A percentile compares a stretch with the other conserved stretches of the same genome.
phyloP scores from a whole-genome alignment of 2,329 filamentous ascomycete genomes.

The Colletotrichum truncatum region DNA sequence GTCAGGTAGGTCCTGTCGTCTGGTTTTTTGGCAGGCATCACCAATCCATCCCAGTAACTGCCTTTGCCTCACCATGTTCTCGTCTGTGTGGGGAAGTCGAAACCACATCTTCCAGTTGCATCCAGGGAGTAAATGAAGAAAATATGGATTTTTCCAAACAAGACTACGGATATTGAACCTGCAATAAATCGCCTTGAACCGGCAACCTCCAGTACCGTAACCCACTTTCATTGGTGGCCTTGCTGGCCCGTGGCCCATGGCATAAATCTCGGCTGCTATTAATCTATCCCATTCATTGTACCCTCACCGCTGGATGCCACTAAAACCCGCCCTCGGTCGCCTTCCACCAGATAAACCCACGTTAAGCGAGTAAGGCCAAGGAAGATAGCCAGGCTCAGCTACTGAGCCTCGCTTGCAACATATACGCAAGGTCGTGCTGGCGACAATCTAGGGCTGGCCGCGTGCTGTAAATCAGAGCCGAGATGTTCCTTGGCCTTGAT shows the following conservation, averaged over 20 bases:
- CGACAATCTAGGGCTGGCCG: background rate
- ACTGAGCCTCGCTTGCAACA: background rate
- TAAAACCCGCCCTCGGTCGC: background rate
- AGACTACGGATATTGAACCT: too few relatives aligned
- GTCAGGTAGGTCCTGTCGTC: too few relatives aligned
- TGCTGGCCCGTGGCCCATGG: background rate
- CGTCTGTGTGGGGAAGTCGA: too few relatives aligned
- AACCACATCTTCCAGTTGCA: too few relatives aligned
- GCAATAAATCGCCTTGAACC: too few relatives aligned
- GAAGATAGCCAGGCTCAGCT: background rate
- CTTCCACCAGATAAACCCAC: background rate
- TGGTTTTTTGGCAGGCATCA: background rate
- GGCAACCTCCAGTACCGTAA: too few relatives aligned
- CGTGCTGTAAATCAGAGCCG: background rate
- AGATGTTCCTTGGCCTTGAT: background rate
- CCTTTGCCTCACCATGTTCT: background rate
- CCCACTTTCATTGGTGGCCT: too few relatives aligned
- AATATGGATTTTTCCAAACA: too few relatives aligned
- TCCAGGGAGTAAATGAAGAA: too few relatives aligned
- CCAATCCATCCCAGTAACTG: background rate
- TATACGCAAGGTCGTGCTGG: background rate
- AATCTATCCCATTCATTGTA: conserved; percentile 21
- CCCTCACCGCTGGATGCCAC: conserved; percentile 9
- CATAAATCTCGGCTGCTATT: conserved; percentile 15
- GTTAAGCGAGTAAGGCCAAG: too few relatives aligned